These are phyloP conservation scores for Penicillium sp. DNA, from an alignment of 2,329 filamentous ascomycete species.

Conservation along the genomic window DNA sequence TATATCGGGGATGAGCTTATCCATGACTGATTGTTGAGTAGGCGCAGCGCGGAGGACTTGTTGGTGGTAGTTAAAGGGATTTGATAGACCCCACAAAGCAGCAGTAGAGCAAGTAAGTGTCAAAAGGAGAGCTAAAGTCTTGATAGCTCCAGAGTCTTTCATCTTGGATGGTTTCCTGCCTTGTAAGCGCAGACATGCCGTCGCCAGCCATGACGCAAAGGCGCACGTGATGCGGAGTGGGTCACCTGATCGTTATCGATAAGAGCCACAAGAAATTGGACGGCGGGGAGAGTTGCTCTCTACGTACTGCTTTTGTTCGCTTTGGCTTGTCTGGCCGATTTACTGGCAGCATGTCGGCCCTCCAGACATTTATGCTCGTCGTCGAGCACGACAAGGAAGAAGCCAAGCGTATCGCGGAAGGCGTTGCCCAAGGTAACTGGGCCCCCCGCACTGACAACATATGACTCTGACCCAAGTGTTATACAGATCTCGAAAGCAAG, in stretches of 20 bases:
- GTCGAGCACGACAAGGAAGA: constrained; percentile 48
- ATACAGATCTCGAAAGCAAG: constrained; percentile 56
- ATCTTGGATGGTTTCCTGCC: constrained; percentile 14
- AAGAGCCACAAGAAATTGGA: constrained; percentile 29
- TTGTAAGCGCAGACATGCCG: constrained; percentile 5
- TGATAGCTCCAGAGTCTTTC: constrained; percentile 7
- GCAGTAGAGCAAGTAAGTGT: constrained; percentile 5
- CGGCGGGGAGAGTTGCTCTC: constrained; percentile 11
- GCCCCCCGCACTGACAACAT: constrained; percentile 7
- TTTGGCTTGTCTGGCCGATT: constrained; percentile 11
- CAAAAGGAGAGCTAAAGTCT: constrained; percentile 12
- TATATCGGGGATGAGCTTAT: constrained; percentile 20
- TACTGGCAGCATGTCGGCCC: constrained; percentile 44
- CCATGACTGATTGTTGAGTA: constrained; percentile 28
- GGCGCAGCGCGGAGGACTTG: constrained; percentile 10
- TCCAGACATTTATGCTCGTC: constrained; percentile 49
- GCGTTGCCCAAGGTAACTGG: constrained; percentile 44
- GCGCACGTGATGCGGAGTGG: constrained; percentile 21
- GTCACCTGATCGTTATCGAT: constrained; percentile 37
- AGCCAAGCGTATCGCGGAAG: constrained; percentile 45
- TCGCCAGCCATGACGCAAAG: constrained; percentile 23
- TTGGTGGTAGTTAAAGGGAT: constrained; percentile 7
- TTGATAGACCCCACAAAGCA: constrained; percentile 14
- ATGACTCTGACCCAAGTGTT: constrained; percentile 11
- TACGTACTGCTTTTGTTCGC: constrained; percentile 6